Conservation (phyloP, 345 rosid species). For the Populus nigra region DNA sequence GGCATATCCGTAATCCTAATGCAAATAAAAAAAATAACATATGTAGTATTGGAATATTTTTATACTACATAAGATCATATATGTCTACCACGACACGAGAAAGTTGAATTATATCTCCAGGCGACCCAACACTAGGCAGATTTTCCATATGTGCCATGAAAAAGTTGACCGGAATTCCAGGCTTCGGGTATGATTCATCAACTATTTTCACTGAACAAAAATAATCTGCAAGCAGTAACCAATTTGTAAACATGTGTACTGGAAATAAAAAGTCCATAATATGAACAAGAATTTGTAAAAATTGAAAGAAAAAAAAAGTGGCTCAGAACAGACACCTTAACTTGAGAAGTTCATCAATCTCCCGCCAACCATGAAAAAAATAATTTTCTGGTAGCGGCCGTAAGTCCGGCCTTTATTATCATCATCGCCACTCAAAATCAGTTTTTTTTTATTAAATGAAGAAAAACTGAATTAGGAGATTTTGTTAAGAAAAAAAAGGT, state of each 20-base stretch:
- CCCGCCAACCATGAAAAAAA: constrained; percentile 33
- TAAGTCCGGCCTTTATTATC: constrained; percentile 75
- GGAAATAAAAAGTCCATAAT: not conserved
- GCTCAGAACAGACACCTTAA: constrained; percentile 59
- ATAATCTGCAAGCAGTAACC: constrained; percentile 46
- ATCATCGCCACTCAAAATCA: constrained; percentile 46
- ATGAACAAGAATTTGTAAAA: not conserved
- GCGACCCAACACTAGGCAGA: constrained; percentile 51
- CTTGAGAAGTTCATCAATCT: constrained; percentile 40
- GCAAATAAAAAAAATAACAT: not conserved
- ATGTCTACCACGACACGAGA: constrained; percentile 51
- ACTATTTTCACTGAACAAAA: constrained; percentile 45
- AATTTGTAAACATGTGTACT: not conserved
- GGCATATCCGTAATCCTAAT: not conserved
- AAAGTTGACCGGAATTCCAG: constrained; percentile 50
- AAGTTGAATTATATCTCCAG: constrained; percentile 59
- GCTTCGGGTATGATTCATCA: constrained; percentile 46
- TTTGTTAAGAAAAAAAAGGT: not conserved
- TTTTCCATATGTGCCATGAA: constrained; percentile 26
- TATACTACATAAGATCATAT: not conserved
- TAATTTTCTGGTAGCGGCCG: constrained; percentile 42
- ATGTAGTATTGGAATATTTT: not conserved
- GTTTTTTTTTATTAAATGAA: not conserved
- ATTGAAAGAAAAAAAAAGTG: constrained; percentile 9
- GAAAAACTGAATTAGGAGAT: not conserved